Conservation (phyloP, 1,284 basidiomycete genomes). For the Cutaneotrichosporon mucoides region DNA sequence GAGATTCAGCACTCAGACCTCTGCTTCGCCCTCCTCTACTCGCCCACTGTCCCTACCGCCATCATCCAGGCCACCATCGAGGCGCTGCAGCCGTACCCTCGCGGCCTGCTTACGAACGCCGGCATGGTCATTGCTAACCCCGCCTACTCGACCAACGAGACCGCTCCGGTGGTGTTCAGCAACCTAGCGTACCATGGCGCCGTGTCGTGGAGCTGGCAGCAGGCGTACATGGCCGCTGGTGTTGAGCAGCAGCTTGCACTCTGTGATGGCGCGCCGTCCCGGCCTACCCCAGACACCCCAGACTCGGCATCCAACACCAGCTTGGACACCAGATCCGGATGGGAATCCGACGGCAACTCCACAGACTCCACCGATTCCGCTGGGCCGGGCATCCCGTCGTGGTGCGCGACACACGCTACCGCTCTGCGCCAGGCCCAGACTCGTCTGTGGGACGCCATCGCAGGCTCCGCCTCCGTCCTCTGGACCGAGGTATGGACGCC, state of each 20-base stretch:
- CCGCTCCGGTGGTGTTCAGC: constrained; percentile 46
- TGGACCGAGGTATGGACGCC: constrained; percentile 43
- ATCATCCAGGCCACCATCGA: constrained; percentile 48
- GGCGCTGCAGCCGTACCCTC: constrained; percentile 51
- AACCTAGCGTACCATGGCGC: constrained; percentile 53
- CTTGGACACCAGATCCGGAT: no score
- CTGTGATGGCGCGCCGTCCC: constrained; percentile 25
- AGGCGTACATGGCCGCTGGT: constrained; percentile 52
- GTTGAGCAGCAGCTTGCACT: constrained; percentile 48
- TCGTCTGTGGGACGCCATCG: constrained; percentile 50
- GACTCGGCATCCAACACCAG: no score
- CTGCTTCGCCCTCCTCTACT: constrained; percentile 50
- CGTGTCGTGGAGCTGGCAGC: constrained; percentile 52
- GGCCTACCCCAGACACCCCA: no score
- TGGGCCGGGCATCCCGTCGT: constrained; percentile 27
- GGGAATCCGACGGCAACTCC: no score
- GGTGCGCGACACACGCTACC: constrained; percentile 46
- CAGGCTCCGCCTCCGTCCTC: constrained; percentile 39
- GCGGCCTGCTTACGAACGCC: constrained; percentile 32
- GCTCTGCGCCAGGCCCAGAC: constrained; percentile 44
- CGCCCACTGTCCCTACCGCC: constrained; percentile 36
- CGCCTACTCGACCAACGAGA: constrained; percentile 50
- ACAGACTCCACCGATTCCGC: no score
- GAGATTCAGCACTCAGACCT: constrained; percentile 51
- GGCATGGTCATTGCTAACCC: constrained; percentile 53